These are phyloP conservation scores for Nasturtium officinale DNA, from an alignment of 345 rosid species.

Conservation along the genomic window DNA sequence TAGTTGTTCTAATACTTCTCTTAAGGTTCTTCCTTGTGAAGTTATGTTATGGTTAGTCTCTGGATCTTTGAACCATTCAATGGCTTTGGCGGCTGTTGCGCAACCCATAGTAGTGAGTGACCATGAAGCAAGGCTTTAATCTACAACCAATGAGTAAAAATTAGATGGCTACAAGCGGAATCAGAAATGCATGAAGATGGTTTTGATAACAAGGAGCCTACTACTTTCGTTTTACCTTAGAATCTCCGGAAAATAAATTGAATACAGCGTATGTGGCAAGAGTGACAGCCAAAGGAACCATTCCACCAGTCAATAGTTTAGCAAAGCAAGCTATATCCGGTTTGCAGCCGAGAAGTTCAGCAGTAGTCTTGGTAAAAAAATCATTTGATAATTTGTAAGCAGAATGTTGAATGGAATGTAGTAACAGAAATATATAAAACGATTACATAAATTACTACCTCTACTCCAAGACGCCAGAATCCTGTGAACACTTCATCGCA, in stretches of 20 bases:
- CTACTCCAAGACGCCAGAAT: constrained; percentile 94
- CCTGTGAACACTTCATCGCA: constrained; percentile 98
- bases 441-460: constrained; percentile 53
- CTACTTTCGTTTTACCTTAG: constrained; percentile 62
- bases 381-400: constrained; percentile 28
- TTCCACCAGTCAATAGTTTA: constrained; percentile 89
- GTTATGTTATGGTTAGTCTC: constrained; percentile 63
- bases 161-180: constrained; percentile 20
- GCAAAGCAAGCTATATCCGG: constrained; percentile 98
- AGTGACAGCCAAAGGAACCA: constrained; percentile 88
- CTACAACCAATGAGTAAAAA: constrained; percentile 45
- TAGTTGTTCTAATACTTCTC: constrained; percentile 58
- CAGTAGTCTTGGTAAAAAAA: constrained; percentile 61
- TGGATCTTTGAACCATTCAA: constrained; percentile 88
- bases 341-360: constrained; percentile 71
- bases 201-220: not conserved
- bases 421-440: constrained; percentile 8
- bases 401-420: constrained; percentile 7
- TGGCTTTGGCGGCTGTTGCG: constrained; percentile 79
- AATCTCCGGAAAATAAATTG: constrained; percentile 79
- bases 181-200: constrained; percentile 4
- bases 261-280: constrained; percentile 75
- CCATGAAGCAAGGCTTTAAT: constrained; percentile 94
- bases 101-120: constrained; percentile 96
- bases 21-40: constrained; percentile 55